phyloP scores from a whole-genome alignment of 495 filamentous ascomycete genomes.

The Paragyromitra xinjiangensis region DNA sequence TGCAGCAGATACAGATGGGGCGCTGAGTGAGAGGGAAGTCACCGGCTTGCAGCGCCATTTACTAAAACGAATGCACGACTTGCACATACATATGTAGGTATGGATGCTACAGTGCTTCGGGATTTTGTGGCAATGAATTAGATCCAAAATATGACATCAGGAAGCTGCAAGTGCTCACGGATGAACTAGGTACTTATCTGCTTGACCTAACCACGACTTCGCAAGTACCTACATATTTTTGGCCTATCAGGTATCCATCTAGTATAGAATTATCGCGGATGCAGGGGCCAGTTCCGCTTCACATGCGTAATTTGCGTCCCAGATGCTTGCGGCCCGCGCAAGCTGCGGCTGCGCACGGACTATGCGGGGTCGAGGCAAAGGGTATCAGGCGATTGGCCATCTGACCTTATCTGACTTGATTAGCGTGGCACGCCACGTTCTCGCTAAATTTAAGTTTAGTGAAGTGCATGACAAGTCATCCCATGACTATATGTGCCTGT shows the following conservation, averaged over 20 bases:
- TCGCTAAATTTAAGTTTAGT: slow-evolving; percentile 44
- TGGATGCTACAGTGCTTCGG: slow-evolving; percentile 22
- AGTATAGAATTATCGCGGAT: slow-evolving; percentile 32
- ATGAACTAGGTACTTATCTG: slow-evolving; percentile 38
- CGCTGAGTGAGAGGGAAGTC: slow-evolving; percentile 10
- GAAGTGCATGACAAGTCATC: neutral
- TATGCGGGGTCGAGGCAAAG: slow-evolving; percentile 26
- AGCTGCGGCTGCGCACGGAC: slow-evolving; percentile 32
- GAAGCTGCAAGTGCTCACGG: slow-evolving; percentile 17
- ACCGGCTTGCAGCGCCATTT: slow-evolving; percentile 2
- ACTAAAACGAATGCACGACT: slow-evolving; percentile 22
- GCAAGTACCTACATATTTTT: slow-evolving; percentile 8
- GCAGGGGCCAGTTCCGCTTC: slow-evolving; percentile 38
- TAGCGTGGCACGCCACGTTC: neutral
- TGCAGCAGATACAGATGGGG: neutral
- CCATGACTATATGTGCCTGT: slow-evolving; percentile 15
- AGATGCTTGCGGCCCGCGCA: slow-evolving; percentile 38
- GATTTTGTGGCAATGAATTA: slow-evolving; percentile 28
- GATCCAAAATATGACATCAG: slow-evolving; percentile 32
- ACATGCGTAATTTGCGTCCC: slow-evolving; percentile 39
- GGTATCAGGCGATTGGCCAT: slow-evolving; percentile 18
- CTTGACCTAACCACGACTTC: slow-evolving; percentile 4
- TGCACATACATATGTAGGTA: slow-evolving; percentile 14
- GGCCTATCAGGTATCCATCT: slow-evolving; percentile 27
- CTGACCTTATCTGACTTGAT: neutral